Evolutionary conservation across 345 rosid genomes (phyloP).

Genomic region (Turritis glabra): DNA sequence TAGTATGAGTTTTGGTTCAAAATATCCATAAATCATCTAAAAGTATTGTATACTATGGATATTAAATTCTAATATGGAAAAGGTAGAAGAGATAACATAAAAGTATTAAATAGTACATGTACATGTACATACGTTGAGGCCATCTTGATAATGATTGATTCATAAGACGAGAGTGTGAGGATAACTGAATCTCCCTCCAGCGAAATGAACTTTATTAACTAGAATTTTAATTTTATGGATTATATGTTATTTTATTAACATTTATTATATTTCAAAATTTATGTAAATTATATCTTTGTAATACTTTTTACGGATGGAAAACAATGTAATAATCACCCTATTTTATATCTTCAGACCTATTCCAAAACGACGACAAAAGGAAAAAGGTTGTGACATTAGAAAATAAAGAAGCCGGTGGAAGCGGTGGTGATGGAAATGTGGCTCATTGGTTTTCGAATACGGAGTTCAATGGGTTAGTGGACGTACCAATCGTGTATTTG

Average conservation of each 20-base stretch:
- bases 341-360: neutral
- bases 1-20: no score
- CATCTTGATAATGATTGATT: neutral
- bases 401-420: neutral
- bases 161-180: neutral
- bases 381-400: neutral
- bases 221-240: neutral
- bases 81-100: neutral
- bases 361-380: neutral
- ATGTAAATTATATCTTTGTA: neutral
- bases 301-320: neutral
- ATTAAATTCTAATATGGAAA: neutral
- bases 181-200: neutral
- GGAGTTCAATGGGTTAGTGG: no score
- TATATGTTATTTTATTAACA: neutral
- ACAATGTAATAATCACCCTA: neutral
- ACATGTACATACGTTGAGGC: neutral
- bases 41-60: no score
- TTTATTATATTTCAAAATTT: neutral
- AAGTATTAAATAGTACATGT: neutral
- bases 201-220: neutral
- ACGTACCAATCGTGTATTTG: no score
- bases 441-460: no score
- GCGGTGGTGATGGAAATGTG: neutral
- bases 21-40: no score